phyloP scores from a whole-genome alignment of 2,329 filamentous ascomycete species.

The Diaporthe velutina region DNA sequence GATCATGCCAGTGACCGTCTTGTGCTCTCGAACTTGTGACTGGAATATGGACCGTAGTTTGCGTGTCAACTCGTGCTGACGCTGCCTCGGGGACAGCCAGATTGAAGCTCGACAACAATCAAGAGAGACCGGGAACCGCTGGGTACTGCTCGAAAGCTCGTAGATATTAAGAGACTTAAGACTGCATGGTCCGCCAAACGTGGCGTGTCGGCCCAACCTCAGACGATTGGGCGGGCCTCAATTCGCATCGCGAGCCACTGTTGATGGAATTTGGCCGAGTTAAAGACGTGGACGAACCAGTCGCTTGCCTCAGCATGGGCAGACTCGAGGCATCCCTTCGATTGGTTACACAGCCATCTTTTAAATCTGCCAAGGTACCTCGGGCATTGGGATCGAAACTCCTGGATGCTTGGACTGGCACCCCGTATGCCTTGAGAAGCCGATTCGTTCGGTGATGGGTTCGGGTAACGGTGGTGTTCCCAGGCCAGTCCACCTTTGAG shows the following conservation, averaged over 20 bases:
- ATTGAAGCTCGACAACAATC: background rate
- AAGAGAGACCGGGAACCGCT: background rate
- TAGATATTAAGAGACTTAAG: conserved; percentile 16
- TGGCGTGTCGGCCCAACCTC: conserved; percentile 21
- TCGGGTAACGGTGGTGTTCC: conserved; percentile 5
- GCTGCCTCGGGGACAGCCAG: background rate
- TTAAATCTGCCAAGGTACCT: conserved; percentile 1
- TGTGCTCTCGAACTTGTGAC: background rate
- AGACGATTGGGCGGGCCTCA: conserved; percentile 5
- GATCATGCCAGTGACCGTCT: background rate
- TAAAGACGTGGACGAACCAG: background rate
- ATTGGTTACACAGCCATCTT: conserved; percentile 17
- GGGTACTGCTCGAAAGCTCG: background rate
- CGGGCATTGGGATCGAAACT: conserved; percentile 6
- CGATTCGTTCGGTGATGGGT: conserved; percentile 27
- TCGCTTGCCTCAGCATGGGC: background rate
- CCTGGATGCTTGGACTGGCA: background rate
- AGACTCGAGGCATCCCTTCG: background rate
- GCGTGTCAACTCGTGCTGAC: background rate
- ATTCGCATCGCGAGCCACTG: background rate
- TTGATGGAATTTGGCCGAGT: conserved; percentile 13
- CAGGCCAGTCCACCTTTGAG: background rate
- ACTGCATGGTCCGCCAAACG: conserved; percentile 2
- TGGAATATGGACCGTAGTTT: background rate
- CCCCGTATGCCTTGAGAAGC: background rate